Conservation (phyloP, 306 rosid species). For the Quercus rubra region DNA sequence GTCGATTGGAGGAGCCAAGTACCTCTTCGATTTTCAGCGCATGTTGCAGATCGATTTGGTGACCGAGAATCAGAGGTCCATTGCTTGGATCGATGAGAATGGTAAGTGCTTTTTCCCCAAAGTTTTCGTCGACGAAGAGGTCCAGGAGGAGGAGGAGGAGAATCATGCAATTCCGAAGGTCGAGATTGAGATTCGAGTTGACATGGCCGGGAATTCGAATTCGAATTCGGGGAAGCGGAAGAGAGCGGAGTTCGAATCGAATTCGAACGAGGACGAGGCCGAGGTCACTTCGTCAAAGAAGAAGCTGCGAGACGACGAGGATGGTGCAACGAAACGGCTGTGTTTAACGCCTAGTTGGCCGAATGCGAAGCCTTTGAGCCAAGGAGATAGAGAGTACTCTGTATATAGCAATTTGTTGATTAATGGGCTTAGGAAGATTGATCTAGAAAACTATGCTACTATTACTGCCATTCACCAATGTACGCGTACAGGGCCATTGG, state of each 20-base stretch:
- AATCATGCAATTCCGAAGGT: constrained; percentile 2
- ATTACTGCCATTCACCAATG: constrained; percentile 45
- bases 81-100: constrained; percentile 58
- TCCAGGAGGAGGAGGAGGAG: constrained; percentile 2
- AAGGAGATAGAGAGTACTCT: constrained; percentile 18
- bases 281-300: constrained; percentile 41
- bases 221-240: constrained; percentile 25
- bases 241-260: neutral
- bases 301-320: neutral
- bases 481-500: constrained; percentile 25
- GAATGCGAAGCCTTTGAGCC: constrained; percentile 29
- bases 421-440: constrained; percentile 22
- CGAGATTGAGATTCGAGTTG: constrained; percentile 30
- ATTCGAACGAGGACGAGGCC: constrained; percentile 16
- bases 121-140: constrained; percentile 36
- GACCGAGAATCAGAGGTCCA: constrained; percentile 43
- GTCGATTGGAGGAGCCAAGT: constrained; percentile 34
- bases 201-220: constrained; percentile 6
- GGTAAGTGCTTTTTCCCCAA: constrained; percentile 49
- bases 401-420: constrained; percentile 29
- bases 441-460: constrained; percentile 6
- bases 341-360: constrained; percentile 35
- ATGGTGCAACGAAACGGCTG: constrained; percentile 22
- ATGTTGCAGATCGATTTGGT: constrained; percentile 50
- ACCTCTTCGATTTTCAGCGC: constrained; percentile 44